These are phyloP conservation scores for Solanum chaucha DNA, from an alignment of 257 asterid genomes.

Conservation along the genomic window DNA sequence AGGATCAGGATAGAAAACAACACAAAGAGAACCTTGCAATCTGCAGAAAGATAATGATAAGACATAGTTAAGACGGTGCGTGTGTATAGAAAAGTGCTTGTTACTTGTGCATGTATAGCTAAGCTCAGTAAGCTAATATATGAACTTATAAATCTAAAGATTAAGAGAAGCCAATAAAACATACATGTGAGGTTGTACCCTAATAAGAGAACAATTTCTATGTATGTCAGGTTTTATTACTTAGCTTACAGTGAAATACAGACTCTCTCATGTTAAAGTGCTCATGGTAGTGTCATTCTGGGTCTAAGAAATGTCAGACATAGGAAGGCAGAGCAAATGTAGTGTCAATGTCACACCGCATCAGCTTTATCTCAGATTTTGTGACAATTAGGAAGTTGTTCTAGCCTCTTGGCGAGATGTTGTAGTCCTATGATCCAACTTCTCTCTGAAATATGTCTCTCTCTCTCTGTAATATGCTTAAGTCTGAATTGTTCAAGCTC, in stretches of 20 bases:
- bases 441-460: background rate
- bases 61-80: background rate
- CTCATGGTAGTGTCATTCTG: background rate
- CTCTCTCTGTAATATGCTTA: background rate
- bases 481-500: background rate
- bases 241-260: background rate
- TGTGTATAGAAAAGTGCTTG: background rate
- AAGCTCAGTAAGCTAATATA: background rate
- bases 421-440: background rate
- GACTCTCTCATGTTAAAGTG: background rate
- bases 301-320: background rate
- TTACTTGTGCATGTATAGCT: background rate
- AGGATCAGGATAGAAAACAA: background rate
- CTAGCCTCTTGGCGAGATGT: background rate
- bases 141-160: background rate
- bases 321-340: background rate
- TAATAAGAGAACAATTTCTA: background rate
- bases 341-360: background rate
- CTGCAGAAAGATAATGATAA: background rate
- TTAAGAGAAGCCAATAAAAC: background rate
- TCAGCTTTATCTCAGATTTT: background rate
- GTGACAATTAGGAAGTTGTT: background rate
- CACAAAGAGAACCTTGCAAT: background rate
- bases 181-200: background rate
- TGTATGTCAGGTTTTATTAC: background rate